phyloP scores from a whole-genome alignment of 1,284 basidiomycete species.

The Salmacisia buchloeana region DNA sequence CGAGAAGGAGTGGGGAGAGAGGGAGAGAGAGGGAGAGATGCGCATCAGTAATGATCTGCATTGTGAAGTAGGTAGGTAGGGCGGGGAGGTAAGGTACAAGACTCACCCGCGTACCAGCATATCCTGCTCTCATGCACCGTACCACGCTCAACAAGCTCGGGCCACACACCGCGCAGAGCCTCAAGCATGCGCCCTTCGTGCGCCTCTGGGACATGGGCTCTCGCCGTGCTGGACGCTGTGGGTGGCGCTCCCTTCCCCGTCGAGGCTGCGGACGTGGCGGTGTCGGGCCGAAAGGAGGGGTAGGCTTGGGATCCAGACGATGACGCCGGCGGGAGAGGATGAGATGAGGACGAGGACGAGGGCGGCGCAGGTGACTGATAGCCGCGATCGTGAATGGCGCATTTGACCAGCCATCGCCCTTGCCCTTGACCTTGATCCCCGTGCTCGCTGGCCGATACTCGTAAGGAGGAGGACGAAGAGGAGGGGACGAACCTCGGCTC shows the following conservation, averaged over 20 bases:
- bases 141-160: neutral
- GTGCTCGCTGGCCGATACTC: too few relatives aligned
- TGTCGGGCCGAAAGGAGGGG: slow-evolving; percentile 11
- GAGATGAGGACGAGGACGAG: neutral
- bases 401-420: slow-evolving; percentile 63
- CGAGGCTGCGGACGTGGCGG: neutral
- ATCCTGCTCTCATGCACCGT: neutral
- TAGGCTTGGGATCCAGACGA: too few relatives aligned
- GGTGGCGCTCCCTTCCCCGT: neutral
- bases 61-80: slow-evolving; percentile 51
- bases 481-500: slow-evolving; percentile 63
- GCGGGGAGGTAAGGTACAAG: slow-evolving; percentile 57
- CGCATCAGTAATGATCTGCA: slow-evolving; percentile 73
- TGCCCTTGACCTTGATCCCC: slow-evolving; percentile 66
- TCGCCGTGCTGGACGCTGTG: slow-evolving; percentile 14
- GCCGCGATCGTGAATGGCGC: slow-evolving; percentile 39
- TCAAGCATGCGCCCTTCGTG: neutral
- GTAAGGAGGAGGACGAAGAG: too few relatives aligned
- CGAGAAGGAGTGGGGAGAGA: slow-evolving; percentile 52
- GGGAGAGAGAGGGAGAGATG: slow-evolving; percentile 59
- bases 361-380: neutral
- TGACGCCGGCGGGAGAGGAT: neutral
- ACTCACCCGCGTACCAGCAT: neutral
- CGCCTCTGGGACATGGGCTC: neutral
- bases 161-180: neutral